Percentiles rank a stretch among this genome's conserved stretches.
Evolutionary conservation across 2,329 filamentous ascomycete genomes (phyloP).

Genomic region (Fusarium sublunatum): DNA sequence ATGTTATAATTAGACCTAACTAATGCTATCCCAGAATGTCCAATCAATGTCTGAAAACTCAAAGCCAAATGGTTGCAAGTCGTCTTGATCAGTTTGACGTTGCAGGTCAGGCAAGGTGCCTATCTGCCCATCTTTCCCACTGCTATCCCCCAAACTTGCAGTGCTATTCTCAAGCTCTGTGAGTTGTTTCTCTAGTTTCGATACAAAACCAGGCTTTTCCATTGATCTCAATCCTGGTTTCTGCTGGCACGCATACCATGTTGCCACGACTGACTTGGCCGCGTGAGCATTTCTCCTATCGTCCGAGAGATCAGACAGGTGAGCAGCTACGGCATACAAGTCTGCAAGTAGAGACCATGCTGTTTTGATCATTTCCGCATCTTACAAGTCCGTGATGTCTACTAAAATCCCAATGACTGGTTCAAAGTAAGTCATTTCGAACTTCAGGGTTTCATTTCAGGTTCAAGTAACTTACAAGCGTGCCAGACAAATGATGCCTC

Average conservation of each 20-base stretch:
- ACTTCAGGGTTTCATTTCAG: not conserved
- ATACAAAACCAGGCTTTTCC: slow-evolving; percentile 19
- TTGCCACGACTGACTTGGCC: slow-evolving; percentile 18
- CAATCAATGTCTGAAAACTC: slow-evolving; percentile 30
- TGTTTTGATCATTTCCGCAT: not conserved
- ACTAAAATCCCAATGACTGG: slow-evolving; percentile 23
- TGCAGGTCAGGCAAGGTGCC: not conserved
- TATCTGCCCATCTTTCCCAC: not conserved
- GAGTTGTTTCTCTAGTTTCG: not conserved
- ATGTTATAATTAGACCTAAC: not conserved
- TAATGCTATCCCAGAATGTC: slow-evolving; percentile 28
- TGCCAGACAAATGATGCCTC: slow-evolving; percentile 17
- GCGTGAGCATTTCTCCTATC: slow-evolving; percentile 17
- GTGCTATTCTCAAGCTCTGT: not conserved
- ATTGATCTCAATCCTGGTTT: not conserved
- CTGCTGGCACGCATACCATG: slow-evolving; percentile 26
- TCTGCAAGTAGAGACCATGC: slow-evolving; percentile 14
- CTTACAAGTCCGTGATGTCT: slow-evolving; percentile 15
- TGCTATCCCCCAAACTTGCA: fast-evolving
- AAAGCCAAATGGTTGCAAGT: slow-evolving; percentile 25
- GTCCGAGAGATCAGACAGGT: slow-evolving; percentile 14
- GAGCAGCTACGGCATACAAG: slow-evolving; percentile 1
- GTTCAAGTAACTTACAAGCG: slow-evolving; percentile 10
- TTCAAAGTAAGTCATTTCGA: not conserved
- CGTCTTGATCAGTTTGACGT: not conserved